Evolutionary conservation across 805 yeast species (phyloP).

Genomic region (Zygosaccharomyces bailii): DNA sequence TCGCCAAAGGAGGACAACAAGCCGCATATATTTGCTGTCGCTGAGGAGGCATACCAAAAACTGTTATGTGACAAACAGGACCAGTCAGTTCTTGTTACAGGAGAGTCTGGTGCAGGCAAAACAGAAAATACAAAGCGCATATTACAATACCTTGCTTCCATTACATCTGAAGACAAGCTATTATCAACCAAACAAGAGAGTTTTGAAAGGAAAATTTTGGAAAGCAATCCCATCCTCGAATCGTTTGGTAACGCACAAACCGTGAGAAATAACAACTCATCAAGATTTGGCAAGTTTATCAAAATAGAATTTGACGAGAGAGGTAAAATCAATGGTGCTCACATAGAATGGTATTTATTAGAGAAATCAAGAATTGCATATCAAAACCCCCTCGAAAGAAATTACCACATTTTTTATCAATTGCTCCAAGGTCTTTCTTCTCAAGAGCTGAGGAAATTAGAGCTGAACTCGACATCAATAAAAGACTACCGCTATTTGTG

Average conservation of each 20-base stretch:
- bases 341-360: constrained; percentile 87
- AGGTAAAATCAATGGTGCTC: constrained; percentile 79
- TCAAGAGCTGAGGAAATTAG: constrained; percentile 45
- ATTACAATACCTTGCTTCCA: constrained; percentile 83
- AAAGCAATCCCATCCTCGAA: constrained; percentile 93
- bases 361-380: constrained; percentile 90
- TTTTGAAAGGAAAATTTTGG: constrained; percentile 81
- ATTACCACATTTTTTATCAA: constrained; percentile 92
- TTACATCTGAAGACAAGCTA: constrained; percentile 44
- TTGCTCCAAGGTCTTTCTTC: constrained; percentile 63
- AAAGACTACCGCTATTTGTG: constrained; percentile 47
- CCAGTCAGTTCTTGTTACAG: constrained; percentile 94
- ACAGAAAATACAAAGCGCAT: constrained; percentile 96
- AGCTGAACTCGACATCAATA: constrained; percentile 37
- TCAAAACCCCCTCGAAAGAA: constrained; percentile 75
- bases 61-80: constrained; percentile 64
- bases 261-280: constrained; percentile 86
- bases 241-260: constrained; percentile 98
- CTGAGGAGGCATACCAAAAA: constrained; percentile 81
- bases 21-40: constrained; percentile 90
- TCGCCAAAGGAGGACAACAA: constrained; percentile 44
- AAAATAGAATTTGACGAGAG: constrained; percentile 67
- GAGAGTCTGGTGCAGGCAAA: constrained; percentile 98
- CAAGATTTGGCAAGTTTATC: constrained; percentile 95
- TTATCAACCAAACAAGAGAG: constrained; percentile 33